These are phyloP conservation scores for Croton laevigatus DNA, from an alignment of 441 rosid species.

Conservation along the genomic window DNA sequence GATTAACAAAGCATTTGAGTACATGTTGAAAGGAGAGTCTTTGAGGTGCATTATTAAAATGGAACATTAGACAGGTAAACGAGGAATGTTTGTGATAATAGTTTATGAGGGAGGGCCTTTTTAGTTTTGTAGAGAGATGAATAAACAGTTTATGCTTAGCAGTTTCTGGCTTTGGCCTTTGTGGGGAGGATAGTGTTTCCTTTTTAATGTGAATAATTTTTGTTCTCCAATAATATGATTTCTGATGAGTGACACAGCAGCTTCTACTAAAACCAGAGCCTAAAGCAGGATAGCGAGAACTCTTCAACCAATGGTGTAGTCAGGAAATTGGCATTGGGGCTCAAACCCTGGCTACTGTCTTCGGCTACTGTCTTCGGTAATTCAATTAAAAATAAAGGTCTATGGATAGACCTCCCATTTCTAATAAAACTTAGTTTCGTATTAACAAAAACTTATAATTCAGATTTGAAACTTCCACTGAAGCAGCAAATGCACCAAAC, in stretches of 20 bases:
- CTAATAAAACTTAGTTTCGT: not conserved
- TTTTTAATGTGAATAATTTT: not conserved
- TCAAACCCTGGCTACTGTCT: too few species aligned
- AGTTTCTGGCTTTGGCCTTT: not conserved
- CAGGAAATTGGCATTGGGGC: too few species aligned
- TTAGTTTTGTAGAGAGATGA: constrained; percentile 4
- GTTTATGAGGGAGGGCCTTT: not conserved
- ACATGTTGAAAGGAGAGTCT: constrained; percentile 61
- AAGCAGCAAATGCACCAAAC: not conserved
- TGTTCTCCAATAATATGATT: not conserved
- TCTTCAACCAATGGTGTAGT: too few species aligned
- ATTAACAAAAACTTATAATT: not conserved
- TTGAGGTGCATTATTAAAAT: constrained; percentile 71
- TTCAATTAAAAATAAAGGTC: too few species aligned
- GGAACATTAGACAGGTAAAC: constrained; percentile 31
- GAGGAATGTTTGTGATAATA: not conserved
- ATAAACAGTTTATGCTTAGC: not conserved
- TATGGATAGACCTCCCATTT: too few species aligned
- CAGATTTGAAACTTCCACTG: not conserved
- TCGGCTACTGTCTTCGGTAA: too few species aligned
- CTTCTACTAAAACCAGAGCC: too few species aligned
- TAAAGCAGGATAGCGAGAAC: too few species aligned
- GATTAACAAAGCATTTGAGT: constrained; percentile 77
- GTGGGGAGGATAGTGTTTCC: not conserved
- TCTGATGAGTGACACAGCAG: too few species aligned